Conservation (phyloP, 805 yeast genomes). For the Yarrowia sp. region DNA sequence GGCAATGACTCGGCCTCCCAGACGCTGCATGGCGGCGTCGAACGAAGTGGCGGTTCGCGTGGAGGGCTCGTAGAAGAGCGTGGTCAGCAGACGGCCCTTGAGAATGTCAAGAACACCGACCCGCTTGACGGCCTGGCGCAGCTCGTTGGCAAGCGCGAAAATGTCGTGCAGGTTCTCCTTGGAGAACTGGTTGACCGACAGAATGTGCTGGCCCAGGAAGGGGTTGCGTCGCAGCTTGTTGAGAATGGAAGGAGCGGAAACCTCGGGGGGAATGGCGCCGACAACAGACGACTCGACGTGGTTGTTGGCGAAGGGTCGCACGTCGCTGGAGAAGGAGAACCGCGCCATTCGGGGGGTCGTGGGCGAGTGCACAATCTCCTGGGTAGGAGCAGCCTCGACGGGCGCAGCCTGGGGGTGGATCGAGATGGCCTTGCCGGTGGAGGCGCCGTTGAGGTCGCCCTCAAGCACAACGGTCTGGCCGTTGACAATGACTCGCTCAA, state of each 20-base stretch:
- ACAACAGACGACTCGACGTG: constrained; percentile 27
- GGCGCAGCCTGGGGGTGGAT: constrained; percentile 36
- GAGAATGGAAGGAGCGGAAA: constrained; percentile 63
- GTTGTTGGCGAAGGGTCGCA: constrained; percentile 38
- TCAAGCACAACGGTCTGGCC: constrained; percentile 81
- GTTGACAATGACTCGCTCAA: constrained; percentile 81
- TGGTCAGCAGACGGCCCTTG: constrained; percentile 86
- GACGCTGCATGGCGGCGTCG: constrained; percentile 99
- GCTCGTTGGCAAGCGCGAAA: constrained; percentile 96
- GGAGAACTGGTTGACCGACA: constrained; percentile 82
- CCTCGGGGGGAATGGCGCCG: constrained; percentile 36
- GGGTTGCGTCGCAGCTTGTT: constrained; percentile 83
- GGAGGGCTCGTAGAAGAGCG: constrained; percentile 97
- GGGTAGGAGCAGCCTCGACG: constrained; percentile 9
- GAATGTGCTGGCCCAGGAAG: constrained; percentile 81
- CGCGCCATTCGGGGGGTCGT: constrained; percentile 35
- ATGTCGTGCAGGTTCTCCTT: constrained; percentile 88
- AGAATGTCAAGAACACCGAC: constrained; percentile 89
- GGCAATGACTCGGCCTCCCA: constrained; percentile 95
- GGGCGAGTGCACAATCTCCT: constrained; percentile 28
- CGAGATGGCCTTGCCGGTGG: constrained; percentile 62
- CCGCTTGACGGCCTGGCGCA: constrained; percentile 95
- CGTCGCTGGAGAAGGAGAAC: constrained; percentile 34
- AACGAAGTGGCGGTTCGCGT: constrained; percentile 96
- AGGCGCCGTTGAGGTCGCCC: constrained; percentile 62